A percentile compares a stretch with the other conserved stretches of the same genome.
These are phyloP conservation scores for Tricholoma matsutake DNA, from an alignment of 768 basidiomycete genomes.

Conservation along the genomic window DNA sequence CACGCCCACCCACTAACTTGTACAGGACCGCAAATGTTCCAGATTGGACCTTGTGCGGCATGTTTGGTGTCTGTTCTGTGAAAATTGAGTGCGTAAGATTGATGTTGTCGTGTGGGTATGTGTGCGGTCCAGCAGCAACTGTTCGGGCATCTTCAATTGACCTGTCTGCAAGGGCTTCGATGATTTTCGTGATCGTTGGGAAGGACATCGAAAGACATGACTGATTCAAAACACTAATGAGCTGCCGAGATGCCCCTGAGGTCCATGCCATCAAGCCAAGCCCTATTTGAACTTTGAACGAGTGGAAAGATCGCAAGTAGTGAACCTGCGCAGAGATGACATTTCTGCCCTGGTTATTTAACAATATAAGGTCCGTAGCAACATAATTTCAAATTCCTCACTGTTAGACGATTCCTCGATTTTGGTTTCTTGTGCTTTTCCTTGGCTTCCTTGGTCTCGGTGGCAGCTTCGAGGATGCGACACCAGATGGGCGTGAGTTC, in stretches of 20 bases:
- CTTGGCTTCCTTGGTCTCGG: too few relatives aligned
- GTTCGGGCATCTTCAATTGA: not conserved
- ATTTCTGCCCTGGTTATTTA: not conserved
- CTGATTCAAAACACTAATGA: not conserved
- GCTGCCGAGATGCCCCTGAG: not conserved
- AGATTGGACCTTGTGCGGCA: not conserved
- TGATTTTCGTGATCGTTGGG: not conserved
- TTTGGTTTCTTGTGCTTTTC: too few relatives aligned
- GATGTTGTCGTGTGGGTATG: not conserved
- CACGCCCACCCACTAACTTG: not conserved
- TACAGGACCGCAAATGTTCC: not conserved
- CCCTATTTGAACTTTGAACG: not conserved
- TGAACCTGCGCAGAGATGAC: too few relatives aligned
- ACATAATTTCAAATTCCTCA: too few relatives aligned
- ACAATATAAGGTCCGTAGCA: not conserved
- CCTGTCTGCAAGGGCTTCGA: not conserved
- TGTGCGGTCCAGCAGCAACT: not conserved
- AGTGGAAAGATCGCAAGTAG: too few relatives aligned
- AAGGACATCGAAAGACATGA: not conserved
- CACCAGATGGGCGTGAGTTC: not conserved
- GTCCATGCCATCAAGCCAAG: not conserved
- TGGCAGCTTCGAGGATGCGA: too few relatives aligned
- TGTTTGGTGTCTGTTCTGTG: not conserved
- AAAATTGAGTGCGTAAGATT: not conserved
- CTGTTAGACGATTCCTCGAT: too few relatives aligned